These are phyloP conservation scores for Diaporthe caulivora DNA, from an alignment of 2,329 filamentous ascomycete genomes.

Conservation along the genomic window DNA sequence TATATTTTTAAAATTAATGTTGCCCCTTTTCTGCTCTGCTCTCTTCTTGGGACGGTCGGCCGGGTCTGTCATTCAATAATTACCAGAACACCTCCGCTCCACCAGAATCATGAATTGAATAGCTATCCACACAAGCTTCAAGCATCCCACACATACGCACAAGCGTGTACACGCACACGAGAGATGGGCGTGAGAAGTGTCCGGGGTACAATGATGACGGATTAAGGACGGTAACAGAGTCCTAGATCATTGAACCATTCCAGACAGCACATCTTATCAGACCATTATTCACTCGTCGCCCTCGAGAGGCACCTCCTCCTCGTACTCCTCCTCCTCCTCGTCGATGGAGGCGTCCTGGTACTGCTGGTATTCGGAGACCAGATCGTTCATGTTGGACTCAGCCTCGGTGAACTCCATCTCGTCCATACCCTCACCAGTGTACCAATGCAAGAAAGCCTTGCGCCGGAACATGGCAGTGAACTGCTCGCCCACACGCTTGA, in stretches of 20 bases:
- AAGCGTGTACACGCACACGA: constrained; percentile 21
- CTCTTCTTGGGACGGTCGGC: constrained; percentile 25
- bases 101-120: constrained; percentile 32
- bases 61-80: constrained; percentile 31
- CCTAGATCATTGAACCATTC: constrained; percentile 34
- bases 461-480: constrained; percentile 99
- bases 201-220: constrained; percentile 36
- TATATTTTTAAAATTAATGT: constrained; percentile 40
- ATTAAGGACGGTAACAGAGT: constrained; percentile 32
- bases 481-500: constrained; percentile 99
- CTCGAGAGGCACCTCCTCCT: constrained; percentile 84
- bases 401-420: constrained; percentile 99
- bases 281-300: constrained; percentile 68
- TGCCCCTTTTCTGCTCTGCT: constrained; percentile 32
- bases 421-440: constrained; percentile 99
- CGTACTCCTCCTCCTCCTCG: constrained; percentile 96
- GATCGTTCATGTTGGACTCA: constrained; percentile 99
- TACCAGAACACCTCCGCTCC: constrained; percentile 33
- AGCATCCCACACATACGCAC: constrained; percentile 30
- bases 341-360: constrained; percentile 99
- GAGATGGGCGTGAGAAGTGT: constrained; percentile 28
- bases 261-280: constrained; percentile 32
- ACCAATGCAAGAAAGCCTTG: constrained; percentile 99
- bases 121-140: constrained; percentile 33
- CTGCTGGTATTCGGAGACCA: constrained; percentile 99